A percentile compares a stretch with the other conserved stretches of the same genome.
These are phyloP conservation scores for Chalara sp. DNA, from an alignment of 2,329 filamentous ascomycete species.

Conservation along the genomic window DNA sequence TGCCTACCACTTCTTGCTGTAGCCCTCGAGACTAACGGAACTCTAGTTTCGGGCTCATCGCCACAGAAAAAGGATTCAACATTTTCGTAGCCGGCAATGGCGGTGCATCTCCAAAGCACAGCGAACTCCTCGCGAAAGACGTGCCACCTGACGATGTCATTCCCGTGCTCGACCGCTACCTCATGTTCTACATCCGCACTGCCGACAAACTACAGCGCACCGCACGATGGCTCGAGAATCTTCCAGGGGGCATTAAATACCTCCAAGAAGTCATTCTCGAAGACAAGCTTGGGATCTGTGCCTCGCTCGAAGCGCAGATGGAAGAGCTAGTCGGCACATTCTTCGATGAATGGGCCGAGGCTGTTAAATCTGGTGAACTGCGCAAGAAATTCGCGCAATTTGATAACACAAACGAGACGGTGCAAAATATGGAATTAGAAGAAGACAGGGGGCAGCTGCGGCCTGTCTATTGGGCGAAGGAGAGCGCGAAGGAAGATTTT, in stretches of 20 bases:
- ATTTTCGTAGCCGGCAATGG: constrained; percentile 88
- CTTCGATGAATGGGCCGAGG: constrained; percentile 91
- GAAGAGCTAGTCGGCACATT: constrained; percentile 73
- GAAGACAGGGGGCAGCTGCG: constrained; percentile 66
- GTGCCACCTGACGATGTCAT: constrained; percentile 77
- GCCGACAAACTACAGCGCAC: constrained; percentile 87
- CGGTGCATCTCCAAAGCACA: constrained; percentile 76
- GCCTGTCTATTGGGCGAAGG: constrained; percentile 72
- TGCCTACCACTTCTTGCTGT: constrained; percentile 22
- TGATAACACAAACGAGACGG: constrained; percentile 68
- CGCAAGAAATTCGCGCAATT: constrained; percentile 74
- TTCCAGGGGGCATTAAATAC: constrained; percentile 80
- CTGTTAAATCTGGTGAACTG: constrained; percentile 61
- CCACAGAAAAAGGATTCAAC: constrained; percentile 89
- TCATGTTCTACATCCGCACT: constrained; percentile 91
- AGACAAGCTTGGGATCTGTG: constrained; percentile 80
- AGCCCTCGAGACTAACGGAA: constrained; percentile 6
- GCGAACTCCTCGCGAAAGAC: constrained; percentile 79
- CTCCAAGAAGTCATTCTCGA: constrained; percentile 76
- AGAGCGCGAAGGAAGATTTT: constrained; percentile 65
- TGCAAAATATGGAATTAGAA: constrained; percentile 64
- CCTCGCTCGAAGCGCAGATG: constrained; percentile 83
- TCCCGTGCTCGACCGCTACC: constrained; percentile 78
- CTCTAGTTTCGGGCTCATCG: constrained; percentile 75
- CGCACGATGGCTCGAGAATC: constrained; percentile 76